Conservation (phyloP, 1,139 yeast species). For the Geotrichum reessii region DNA sequence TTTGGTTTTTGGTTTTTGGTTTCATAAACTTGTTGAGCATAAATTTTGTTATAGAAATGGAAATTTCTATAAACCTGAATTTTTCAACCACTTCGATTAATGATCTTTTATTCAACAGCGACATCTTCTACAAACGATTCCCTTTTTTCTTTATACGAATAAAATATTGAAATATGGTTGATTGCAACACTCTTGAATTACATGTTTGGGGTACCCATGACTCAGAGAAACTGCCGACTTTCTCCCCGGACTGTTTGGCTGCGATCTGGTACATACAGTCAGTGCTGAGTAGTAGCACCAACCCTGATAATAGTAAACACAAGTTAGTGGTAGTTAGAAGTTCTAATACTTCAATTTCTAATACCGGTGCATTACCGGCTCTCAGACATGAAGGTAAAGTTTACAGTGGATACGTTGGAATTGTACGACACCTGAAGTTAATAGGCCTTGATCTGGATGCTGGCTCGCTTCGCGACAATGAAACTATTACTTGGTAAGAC, state of each 20-base stretch:
- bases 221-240: constrained; percentile 28
- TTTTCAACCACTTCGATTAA: neutral
- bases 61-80: neutral
- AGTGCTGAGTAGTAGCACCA: constrained; percentile 20
- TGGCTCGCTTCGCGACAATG: constrained; percentile 17
- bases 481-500: constrained; percentile 1
- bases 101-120: neutral
- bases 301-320: neutral
- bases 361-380: constrained; percentile 50
- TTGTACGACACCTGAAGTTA: constrained; percentile 39
- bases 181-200: constrained; percentile 35
- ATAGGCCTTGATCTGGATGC: constrained; percentile 24
- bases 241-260: constrained; percentile 46
- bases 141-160: neutral
- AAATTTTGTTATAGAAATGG: neutral
- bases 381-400: constrained; percentile 36
- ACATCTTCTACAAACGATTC: constrained; percentile 10
- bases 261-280: constrained; percentile 36
- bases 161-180: neutral
- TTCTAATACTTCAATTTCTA: constrained; percentile 53
- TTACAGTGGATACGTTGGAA: constrained; percentile 47
- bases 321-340: constrained; percentile 43
- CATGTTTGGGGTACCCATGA: constrained; percentile 54
- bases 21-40: neutral
- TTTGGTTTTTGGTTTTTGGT: neutral